These are phyloP conservation scores for Plasmodium vivax DNA, from an alignment of 169 alveolate genomes.

Conservation along the genomic window DNA sequence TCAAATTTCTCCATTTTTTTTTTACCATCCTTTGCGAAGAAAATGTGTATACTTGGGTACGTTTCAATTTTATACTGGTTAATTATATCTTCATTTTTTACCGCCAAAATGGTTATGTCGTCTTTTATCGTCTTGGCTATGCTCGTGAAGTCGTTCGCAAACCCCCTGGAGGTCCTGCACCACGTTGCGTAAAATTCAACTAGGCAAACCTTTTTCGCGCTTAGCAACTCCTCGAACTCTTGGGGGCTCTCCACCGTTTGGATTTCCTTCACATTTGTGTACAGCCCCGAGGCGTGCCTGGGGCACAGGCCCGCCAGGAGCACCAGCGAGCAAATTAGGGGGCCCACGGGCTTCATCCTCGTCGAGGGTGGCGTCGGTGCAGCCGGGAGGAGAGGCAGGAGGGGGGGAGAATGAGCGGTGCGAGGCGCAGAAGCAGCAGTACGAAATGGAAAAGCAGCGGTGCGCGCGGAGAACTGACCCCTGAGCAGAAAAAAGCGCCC, in stretches of 20 bases:
- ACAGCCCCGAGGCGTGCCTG: not conserved
- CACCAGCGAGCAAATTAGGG: not conserved
- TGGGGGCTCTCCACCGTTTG: slow-evolving; percentile 65
- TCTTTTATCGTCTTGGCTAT: slow-evolving; percentile 83
- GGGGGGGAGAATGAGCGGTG: not conserved
- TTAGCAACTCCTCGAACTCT: slow-evolving; percentile 57
- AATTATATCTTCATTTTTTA: slow-evolving; percentile 81
- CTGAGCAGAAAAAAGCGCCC: not conserved
- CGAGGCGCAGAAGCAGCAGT: not conserved
- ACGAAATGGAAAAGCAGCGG: not conserved
- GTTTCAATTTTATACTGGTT: slow-evolving; percentile 84
- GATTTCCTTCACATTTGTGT: slow-evolving; percentile 74
- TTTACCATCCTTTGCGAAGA: slow-evolving; percentile 75
- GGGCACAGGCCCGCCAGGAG: slow-evolving; percentile 8
- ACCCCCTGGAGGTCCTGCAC: slow-evolving; percentile 77
- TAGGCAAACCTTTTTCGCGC: slow-evolving; percentile 1
- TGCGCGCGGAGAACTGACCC: not conserved
- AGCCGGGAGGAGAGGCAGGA: not conserved
- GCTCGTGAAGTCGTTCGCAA: slow-evolving; percentile 77
- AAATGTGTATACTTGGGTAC: slow-evolving; percentile 93
- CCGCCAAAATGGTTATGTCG: slow-evolving; percentile 83
- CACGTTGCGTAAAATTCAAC: slow-evolving; percentile 66
- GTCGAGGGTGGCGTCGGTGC: not conserved
- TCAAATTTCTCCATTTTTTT: slow-evolving; percentile 70
- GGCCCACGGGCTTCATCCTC: slow-evolving; percentile 17